These are phyloP conservation scores for Penicillium rolfsii DNA, from an alignment of 2,329 filamentous ascomycete species.

Conservation along the genomic window DNA sequence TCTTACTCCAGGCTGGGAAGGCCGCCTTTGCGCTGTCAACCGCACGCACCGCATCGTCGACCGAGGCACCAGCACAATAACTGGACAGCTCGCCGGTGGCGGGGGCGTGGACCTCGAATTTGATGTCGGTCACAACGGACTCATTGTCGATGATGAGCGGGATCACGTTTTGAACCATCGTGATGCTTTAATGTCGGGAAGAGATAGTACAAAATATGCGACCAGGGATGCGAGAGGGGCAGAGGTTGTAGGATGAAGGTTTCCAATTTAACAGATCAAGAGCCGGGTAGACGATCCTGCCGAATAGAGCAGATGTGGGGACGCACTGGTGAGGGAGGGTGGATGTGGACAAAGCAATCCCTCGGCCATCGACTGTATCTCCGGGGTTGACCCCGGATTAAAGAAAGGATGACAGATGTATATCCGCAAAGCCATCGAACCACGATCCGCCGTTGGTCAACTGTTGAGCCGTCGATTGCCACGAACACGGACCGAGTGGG, in stretches of 20 bases:
- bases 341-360: not conserved
- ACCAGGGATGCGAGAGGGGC: not conserved
- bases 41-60: constrained; percentile 60
- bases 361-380: constrained; percentile 5
- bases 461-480: constrained; percentile 7
- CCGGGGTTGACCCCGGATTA: constrained; percentile 1
- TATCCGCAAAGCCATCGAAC: not conserved
- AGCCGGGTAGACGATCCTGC: constrained; percentile 1
- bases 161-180: constrained; percentile 30
- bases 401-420: not conserved
- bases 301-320: constrained; percentile 9
- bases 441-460: not conserved
- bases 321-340: not conserved
- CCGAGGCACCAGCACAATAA: constrained; percentile 60
- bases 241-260: constrained; percentile 8
- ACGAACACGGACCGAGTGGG: constrained; percentile 22
- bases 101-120: constrained; percentile 60
- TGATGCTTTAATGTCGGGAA: not conserved
- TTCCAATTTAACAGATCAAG: not conserved
- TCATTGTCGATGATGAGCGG: constrained; percentile 52
- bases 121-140: constrained; percentile 43
- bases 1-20: constrained; percentile 69
- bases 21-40: constrained; percentile 66
- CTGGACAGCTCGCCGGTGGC: constrained; percentile 57
- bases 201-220: not conserved